phyloP scores from a whole-genome alignment of 768 basidiomycete genomes.

The Mycena vulgaris region DNA sequence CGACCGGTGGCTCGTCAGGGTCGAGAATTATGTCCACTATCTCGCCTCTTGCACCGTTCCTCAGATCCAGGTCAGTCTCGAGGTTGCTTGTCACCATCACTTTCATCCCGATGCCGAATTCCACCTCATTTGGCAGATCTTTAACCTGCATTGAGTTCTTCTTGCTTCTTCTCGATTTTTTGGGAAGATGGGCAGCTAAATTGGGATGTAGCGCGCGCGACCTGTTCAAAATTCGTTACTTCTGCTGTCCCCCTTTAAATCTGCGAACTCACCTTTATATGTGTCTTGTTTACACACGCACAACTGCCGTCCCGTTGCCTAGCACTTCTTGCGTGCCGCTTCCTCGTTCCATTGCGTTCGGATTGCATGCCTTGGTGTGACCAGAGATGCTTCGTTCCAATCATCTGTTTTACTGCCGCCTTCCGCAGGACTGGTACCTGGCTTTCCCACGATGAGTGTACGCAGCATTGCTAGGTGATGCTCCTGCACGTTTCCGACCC shows the following conservation, averaged over 20 bases:
- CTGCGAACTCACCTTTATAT: background rate
- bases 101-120: conserved; percentile 47
- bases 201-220: no score
- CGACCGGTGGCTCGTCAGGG: conserved; percentile 35
- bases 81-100: conserved; percentile 50
- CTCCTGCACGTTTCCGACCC: conserved; percentile 41
- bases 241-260: no score
- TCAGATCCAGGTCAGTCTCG: conserved; percentile 45
- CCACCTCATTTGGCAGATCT: conserved; percentile 11
- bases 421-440: background rate
- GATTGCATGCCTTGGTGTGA: conserved; percentile 50
- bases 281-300: background rate
- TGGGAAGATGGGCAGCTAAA: no score
- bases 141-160: background rate
- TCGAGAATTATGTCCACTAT: conserved; percentile 47
- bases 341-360: conserved; percentile 47
- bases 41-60: conserved; percentile 48
- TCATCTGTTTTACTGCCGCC: conserved; percentile 37
- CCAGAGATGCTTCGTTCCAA: conserved; percentile 44
- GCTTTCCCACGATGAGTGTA: conserved; percentile 41
- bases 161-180: conserved; percentile 28
- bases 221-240: no score
- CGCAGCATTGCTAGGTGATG: conserved; percentile 47
- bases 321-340: conserved; percentile 43
- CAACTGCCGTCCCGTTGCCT: background rate